A percentile compares a stretch with the other conserved stretches of the same genome.
Conservation (phyloP, 331 rosid genomes). For the Telfairia occidentalis region DNA sequence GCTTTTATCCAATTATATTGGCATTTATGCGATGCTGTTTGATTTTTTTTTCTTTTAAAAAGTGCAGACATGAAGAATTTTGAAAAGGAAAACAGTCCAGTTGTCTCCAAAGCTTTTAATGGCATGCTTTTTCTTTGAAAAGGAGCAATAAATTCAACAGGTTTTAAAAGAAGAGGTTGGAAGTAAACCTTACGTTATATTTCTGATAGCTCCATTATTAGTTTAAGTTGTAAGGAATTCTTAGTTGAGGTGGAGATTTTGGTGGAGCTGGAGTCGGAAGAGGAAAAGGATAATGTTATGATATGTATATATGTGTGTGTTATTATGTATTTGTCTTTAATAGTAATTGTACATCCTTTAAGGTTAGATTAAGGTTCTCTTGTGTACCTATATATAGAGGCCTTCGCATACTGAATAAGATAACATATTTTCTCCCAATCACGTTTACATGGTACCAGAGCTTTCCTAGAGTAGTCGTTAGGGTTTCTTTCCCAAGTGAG, state of each 20-base stretch:
- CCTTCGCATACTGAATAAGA: no score
- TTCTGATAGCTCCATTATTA: not conserved
- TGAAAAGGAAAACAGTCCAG: no score
- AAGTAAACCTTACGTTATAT: not conserved
- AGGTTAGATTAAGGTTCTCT: no score
- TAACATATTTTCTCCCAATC: no score
- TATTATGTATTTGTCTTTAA: no score
- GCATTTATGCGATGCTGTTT: not conserved
- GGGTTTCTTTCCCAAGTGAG: no score
- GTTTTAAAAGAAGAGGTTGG: not conserved
- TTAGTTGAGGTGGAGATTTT: not conserved
- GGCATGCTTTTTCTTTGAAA: not conserved
- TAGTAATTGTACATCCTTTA: no score
- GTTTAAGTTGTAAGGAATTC: not conserved
- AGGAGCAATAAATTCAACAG: not conserved
- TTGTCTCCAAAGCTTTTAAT: not conserved
- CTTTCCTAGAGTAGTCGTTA: no score
- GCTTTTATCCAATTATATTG: not conserved
- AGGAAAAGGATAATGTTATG: not conserved
- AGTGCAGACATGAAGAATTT: not conserved
- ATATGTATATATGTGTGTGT: no score
- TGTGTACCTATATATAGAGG: no score
- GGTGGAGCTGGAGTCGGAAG: not conserved
- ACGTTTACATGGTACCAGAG: no score
- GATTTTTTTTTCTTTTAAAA: not conserved